Evolutionary conservation across 306 rosid species (phyloP), one percentile per base, ranked within the genome.

Genomic region (Cyclanthera cordifolia): DNA sequence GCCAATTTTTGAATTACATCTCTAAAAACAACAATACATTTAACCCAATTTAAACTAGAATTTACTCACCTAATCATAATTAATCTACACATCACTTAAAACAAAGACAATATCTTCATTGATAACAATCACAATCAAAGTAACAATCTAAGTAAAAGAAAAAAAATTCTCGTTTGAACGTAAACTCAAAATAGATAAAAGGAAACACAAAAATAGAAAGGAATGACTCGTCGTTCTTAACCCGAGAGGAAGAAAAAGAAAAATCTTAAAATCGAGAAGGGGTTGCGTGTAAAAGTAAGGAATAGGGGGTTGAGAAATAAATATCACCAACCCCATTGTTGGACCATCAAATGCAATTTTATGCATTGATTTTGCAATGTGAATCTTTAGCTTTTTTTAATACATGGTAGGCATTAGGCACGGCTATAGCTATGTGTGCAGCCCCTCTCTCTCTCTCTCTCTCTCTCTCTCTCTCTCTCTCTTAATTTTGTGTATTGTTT

Each of bases 391-490:
- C 43, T 37, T 37, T 37, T 37, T 37, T 37, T 37, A 37, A 37
- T 37, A 37, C 8, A 37, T 37, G 43, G 24, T 66, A 66, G 71
- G 54, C 54, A 66, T 66, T 66, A 66, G 71, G 71, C 71, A 66
- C 71, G 71, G 71, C 71, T 66, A 66, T 46, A 55, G 71, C 71
- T 66, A 66, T 46, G 54, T 46, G 41, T 66, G 71, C 55, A 24
- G 24, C 43, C 43, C 8, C 43, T 34, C 41, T 37, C 43, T 37
- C n/a, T n/a, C n/a, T n/a, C n/a, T n/a, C n/a, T n/a, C n/a, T n/a
- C n/a, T n/a, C n/a, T n/a, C n/a, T n/a, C n/a, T n/a, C n/a, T n/a
- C n/a, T n/a, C n/a, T n/a, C n/a, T 37, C 43, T 34, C 41, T 37
- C 43, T 37, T 6, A 24, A 9, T 37, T 8, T 9, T 3, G 43